Evolutionary conservation across 306 rosid species (phyloP).

Genomic region (Trifolium dubium): DNA sequence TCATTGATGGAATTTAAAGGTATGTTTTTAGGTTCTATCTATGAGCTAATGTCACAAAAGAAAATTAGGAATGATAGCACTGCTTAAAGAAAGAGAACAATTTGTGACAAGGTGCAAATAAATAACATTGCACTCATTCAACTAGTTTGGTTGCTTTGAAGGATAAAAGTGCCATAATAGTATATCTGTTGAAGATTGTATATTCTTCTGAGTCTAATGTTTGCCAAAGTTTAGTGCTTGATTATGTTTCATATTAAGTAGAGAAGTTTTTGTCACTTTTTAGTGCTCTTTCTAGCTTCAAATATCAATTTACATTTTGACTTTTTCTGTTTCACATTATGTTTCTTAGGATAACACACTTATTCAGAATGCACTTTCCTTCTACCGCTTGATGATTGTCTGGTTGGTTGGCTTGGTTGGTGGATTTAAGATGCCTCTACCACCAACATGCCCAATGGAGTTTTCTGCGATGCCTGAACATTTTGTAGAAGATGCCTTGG

Average conservation of each 20-base stretch:
- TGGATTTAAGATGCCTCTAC: slow-evolving; percentile 97
- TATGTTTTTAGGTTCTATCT: not conserved
- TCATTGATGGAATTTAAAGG: slow-evolving; percentile 17
- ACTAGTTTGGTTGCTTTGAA: slow-evolving; percentile 1
- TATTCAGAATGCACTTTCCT: slow-evolving; percentile 78
- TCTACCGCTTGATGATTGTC: slow-evolving; percentile 86
- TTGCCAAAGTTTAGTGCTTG: slow-evolving; percentile 7
- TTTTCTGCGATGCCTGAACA: slow-evolving; percentile 96
- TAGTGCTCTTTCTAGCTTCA: slow-evolving; percentile 14
- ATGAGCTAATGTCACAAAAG: too few relatives aligned
- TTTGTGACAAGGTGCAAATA: too few relatives aligned
- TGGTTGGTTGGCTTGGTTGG: slow-evolving; percentile 97
- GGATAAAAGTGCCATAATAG: slow-evolving; percentile 31
- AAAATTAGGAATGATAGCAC: too few relatives aligned
- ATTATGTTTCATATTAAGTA: slow-evolving; percentile 27
- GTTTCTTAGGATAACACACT: slow-evolving; percentile 73
- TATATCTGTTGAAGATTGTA: slow-evolving; percentile 6
- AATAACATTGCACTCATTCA: too few relatives aligned
- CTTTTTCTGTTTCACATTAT: slow-evolving; percentile 30
- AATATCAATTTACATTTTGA: slow-evolving; percentile 37
- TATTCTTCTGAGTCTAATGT: slow-evolving; percentile 20
- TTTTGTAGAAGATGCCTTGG: slow-evolving; percentile 99
- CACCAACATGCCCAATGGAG: slow-evolving; percentile 76
- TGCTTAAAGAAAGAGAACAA: too few relatives aligned
- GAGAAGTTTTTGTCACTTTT: slow-evolving; percentile 4